Base-by-base conservation (phyloP, 2,329 filamentous ascomycete species). In the Aspergillus calidoustus region DNA sequence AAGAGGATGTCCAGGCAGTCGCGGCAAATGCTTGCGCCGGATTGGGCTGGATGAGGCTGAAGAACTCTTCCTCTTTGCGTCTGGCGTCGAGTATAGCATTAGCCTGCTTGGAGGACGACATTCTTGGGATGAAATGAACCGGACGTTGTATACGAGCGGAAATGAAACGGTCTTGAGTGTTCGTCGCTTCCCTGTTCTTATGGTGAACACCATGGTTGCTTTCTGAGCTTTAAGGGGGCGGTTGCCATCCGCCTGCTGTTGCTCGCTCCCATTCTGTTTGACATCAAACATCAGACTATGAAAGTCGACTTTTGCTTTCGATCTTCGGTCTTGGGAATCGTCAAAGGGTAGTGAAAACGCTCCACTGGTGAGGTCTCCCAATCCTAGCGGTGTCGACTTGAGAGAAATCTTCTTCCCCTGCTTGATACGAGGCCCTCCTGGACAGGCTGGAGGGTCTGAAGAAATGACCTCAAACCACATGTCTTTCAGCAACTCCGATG, bases 111-210 rank as follows among this genome's bases (percentile, higher is more conserved):
- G 82, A 11, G 80, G 76, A 7, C 76, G 79, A 68, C 85, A 87
- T 19, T 82, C 83, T 68, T 83, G 83, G 1, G 84, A 83, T 0
- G 83, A 79, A 48, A 87, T 74, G 67, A 86, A 87, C 30, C 82
- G 78, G 15, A 84, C 79, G 61, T 86, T 83, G 69, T 84, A 79
- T 17, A 72, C 75, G 28, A 87, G 72, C 1, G 80, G 74, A 31
- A 82, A 73, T 11, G 72, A 67, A 13, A 78, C 64, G 17, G 68
- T 65, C 25, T 57, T 64, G 3, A 70, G 61, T 1, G 47, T 46
- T 23, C 53, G 28, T 13, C 52, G 67, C 59, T 54, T 31, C 3
- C 63, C 64, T 9, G 63, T 53, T 8, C 22, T 41, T 4, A 75
- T 56, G 8, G 60, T 64, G 55, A 79, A 77, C 1, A 67, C 67